phyloP scores from a whole-genome alignment of 805 yeast genomes.

The Wickerhamomyces sydowiorum region DNA sequence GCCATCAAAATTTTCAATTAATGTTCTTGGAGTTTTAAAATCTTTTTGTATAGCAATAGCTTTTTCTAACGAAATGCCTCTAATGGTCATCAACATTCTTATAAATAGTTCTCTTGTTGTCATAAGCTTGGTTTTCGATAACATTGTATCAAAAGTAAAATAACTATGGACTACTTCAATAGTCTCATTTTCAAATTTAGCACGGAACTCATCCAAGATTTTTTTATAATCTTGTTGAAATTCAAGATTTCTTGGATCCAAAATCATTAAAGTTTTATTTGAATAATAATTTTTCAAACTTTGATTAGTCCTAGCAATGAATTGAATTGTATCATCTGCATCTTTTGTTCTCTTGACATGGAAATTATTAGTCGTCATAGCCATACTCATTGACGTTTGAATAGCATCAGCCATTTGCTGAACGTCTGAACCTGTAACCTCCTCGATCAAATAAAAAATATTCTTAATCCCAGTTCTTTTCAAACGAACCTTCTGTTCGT shows the following conservation, averaged over 20 bases:
- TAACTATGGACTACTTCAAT: conserved; percentile 40
- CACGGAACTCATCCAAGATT: conserved; percentile 36
- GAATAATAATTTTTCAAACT: conserved; percentile 35
- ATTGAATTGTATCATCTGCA: conserved; percentile 69
- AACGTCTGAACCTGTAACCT: conserved; percentile 43
- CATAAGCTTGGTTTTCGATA: conserved; percentile 64
- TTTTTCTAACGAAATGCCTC: conserved; percentile 80
- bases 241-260: conserved; percentile 44
- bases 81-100: conserved; percentile 68
- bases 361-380: conserved; percentile 61
- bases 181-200: conserved; percentile 32
- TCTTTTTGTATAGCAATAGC: conserved; percentile 70
- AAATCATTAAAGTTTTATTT: conserved; percentile 37
- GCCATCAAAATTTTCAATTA: conserved; percentile 43
- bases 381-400: conserved; percentile 69
- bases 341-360: conserved; percentile 62
- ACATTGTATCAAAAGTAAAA: conserved; percentile 54
- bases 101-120: conserved; percentile 75
- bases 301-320: conserved; percentile 44
- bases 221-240: conserved; percentile 45
- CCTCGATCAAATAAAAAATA: conserved; percentile 78
- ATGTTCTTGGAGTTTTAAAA: conserved; percentile 62
- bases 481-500: conserved; percentile 80
- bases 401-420: conserved; percentile 55
- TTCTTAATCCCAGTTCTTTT: conserved; percentile 61